Evolutionary conservation across 2,329 filamentous ascomycete species (phyloP), one percentile per base, ranked within the genome.

Genomic region (Cordyceps sp.): DNA sequence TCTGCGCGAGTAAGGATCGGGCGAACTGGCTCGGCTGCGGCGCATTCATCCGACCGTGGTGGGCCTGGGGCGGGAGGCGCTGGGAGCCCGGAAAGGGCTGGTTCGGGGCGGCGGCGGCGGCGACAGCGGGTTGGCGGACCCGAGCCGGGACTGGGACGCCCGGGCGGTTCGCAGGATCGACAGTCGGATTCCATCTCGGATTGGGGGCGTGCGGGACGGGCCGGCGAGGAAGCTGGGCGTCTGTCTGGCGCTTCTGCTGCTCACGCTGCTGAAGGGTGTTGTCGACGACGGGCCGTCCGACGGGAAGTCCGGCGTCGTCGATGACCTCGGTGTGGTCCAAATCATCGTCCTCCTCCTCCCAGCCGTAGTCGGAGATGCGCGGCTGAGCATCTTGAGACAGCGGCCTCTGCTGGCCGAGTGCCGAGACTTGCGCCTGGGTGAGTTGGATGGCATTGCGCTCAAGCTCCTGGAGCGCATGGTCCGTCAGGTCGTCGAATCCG

Each of bases 391-490:
- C 41, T 21, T 41, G 44, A 12, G 37, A 40, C 4, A 36, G 38
- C 3, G 31, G 38, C 13, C 41, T 44, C 15, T 39, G 45, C 13
- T 41, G 43, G 29, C 31, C 29, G 21, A 20, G 45, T 17, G 40
- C 41, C 33, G 53, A 48, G 17, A 46, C 44, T 33, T 48, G 58
- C 22, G 56, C 59, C 41, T 74, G 69, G 5, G 73, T 77, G 41
- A 64, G 64, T 41, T 67, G 66, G 39, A 77, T 69, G 25, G 73
- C 73, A 45, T 67, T 65, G 43, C 67, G 65, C 46, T 79, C 74
- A 38, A 79, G 66, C 46, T 76, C 70, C 42, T 70, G 61, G 4
- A 78, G 55, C 29, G 59, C 59, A 39, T 64, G 62, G 38, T 64
- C 59, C 39, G 72, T 67, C 26, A 78, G 54, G 26, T 66, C 60